A percentile compares a stretch with the other conserved stretches of the same genome.
Conservation (phyloP, 768 basidiomycete genomes). For the Pholiota microspora region DNA sequence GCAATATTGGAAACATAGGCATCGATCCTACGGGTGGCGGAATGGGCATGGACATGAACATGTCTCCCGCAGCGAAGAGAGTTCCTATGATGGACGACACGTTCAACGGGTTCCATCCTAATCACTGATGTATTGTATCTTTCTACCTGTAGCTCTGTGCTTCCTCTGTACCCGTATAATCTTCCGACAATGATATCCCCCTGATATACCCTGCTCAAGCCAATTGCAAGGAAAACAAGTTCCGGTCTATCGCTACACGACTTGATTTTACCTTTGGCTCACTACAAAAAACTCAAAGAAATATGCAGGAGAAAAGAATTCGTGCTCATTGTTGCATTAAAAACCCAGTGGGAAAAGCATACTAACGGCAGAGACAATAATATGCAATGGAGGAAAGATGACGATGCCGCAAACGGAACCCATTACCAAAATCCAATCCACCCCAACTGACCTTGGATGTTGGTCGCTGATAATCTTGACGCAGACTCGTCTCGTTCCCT, state of each 20-base stretch:
- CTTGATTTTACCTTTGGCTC: too few relatives aligned
- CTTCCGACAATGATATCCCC: conserved; percentile 2
- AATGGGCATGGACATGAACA: conserved; percentile 16
- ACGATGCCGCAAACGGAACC: too few relatives aligned
- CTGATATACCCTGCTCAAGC: neutral
- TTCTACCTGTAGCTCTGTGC: neutral
- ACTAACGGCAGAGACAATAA: conserved; percentile 10
- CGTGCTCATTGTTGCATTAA: conserved; percentile 11
- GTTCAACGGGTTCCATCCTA: too few relatives aligned
- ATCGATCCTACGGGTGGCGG: conserved; percentile 7
- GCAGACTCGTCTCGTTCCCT: too few relatives aligned
- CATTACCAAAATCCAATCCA: too few relatives aligned
- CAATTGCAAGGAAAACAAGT: too few relatives aligned
- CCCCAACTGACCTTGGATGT: too few relatives aligned
- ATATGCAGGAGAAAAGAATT: neutral
- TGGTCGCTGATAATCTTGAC: too few relatives aligned
- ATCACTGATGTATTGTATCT: neutral
- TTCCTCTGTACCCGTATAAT: neutral
- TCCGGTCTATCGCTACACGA: too few relatives aligned
- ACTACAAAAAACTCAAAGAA: neutral
- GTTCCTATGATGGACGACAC: conserved; percentile 12
- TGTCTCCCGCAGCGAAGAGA: conserved; percentile 16
- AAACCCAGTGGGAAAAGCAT: conserved; percentile 13
- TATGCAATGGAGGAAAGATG: neutral
- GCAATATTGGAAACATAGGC: conserved; percentile 1